Conservation (phyloP, 2,329 filamentous ascomycete species). For the Teratosphaeria nubilosa region DNA sequence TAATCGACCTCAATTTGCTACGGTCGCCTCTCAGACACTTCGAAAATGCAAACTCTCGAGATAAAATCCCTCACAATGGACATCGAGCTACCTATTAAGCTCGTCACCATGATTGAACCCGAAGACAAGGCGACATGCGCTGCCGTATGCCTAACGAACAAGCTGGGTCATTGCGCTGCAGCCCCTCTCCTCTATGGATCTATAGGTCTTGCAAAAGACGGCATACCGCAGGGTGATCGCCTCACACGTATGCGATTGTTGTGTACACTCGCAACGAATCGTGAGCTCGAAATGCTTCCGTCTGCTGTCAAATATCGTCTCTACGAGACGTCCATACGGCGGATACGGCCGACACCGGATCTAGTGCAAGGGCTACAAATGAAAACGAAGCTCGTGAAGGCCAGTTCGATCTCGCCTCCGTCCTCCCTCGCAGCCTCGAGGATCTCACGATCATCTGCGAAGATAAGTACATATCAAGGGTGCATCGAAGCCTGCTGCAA, state of each 20-base stretch:
- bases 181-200: not conserved
- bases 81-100: not conserved
- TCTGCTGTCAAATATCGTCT: not conserved
- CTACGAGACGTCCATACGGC: not conserved
- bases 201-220: not conserved
- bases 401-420: not conserved
- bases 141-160: not conserved
- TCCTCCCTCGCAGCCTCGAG: not conserved
- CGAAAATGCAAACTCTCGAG: not conserved
- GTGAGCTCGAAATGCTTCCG: not conserved
- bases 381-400: not conserved
- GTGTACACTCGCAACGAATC: not conserved
- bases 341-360: not conserved
- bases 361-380: not conserved
- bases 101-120: not conserved
- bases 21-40: not conserved
- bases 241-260: not conserved
- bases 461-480: not conserved
- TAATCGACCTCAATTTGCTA: too few relatives aligned
- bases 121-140: slow-evolving; percentile 6
- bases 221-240: not conserved
- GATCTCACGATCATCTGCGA: not conserved
- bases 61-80: not conserved
- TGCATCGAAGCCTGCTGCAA: too few relatives aligned
- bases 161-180: not conserved